These are phyloP conservation scores for Lactarius pseudohatsudake DNA, from an alignment of 768 basidiomycete species.

Conservation along the genomic window DNA sequence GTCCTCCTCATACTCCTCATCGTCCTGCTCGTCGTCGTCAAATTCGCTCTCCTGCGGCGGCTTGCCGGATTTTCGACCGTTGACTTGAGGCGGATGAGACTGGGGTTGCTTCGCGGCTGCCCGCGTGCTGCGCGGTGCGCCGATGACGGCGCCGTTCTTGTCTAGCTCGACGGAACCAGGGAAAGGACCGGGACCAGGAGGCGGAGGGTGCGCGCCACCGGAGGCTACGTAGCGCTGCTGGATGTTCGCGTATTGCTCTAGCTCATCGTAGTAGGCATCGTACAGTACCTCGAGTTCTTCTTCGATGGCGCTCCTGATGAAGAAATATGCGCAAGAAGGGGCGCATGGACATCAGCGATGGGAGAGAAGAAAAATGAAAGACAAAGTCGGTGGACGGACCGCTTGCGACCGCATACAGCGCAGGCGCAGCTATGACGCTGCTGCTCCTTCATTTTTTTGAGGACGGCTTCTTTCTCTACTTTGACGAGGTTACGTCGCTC, in stretches of 20 bases:
- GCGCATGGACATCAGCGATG: constrained; percentile 27
- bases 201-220: constrained; percentile 85
- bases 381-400: constrained; percentile 55
- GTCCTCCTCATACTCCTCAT: constrained; percentile 53
- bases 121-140: constrained; percentile 28
- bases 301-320: constrained; percentile 90
- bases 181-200: constrained; percentile 96
- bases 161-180: constrained; percentile 97
- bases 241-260: constrained; percentile 98
- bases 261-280: constrained; percentile 99
- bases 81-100: constrained; percentile 36
- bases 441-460: constrained; percentile 99
- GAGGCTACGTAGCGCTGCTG: constrained; percentile 94
- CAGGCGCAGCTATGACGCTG: constrained; percentile 95
- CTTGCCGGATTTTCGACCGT: constrained; percentile 48
- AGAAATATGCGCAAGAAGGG: constrained; percentile 1
- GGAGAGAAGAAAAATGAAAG: constrained; percentile 31
- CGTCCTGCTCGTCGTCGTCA: constrained; percentile 63
- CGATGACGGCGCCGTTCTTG: constrained; percentile 77
- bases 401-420: constrained; percentile 95
- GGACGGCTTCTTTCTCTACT: constrained; percentile 96
- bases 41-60: constrained; percentile 58
- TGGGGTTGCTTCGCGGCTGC: constrained; percentile 28
- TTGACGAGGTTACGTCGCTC: constrained; percentile 91
- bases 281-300: constrained; percentile 99